Evolutionary conservation across 805 yeast species (phyloP).

Genomic region (Millerago galiae): DNA sequence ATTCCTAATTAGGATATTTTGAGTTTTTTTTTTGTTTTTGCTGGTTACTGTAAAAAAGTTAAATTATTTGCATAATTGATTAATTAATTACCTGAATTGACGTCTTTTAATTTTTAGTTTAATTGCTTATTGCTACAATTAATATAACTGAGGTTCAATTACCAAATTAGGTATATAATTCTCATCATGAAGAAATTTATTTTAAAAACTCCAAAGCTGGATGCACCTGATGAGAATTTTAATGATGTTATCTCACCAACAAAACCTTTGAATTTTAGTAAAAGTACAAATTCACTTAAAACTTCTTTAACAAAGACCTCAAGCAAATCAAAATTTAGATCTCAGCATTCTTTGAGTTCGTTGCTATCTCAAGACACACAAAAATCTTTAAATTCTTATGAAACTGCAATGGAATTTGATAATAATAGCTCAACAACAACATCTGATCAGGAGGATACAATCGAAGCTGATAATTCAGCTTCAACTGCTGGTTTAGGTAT

Average conservation of each 20-base stretch:
- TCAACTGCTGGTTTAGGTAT: constrained; percentile 14
- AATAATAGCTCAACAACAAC: not conserved
- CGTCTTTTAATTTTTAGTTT: not conserved
- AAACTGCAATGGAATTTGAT: constrained; percentile 18
- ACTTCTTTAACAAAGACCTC: not conserved
- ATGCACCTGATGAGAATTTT: constrained; percentile 1
- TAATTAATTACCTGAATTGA: too few relatives aligned
- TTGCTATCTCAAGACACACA: constrained; percentile 10
- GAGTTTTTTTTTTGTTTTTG: too few relatives aligned
- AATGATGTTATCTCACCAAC: constrained; percentile 20
- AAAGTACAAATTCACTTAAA: not conserved
- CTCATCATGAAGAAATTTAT: constrained; percentile 1
- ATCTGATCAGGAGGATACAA: not conserved
- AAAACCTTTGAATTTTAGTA: constrained; percentile 18
- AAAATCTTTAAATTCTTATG: constrained; percentile 13
- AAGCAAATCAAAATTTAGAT: not conserved
- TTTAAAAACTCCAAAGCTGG: constrained; percentile 8
- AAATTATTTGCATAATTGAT: too few relatives aligned
- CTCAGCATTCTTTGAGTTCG: constrained; percentile 12
- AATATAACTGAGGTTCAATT: not conserved
- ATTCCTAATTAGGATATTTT: too few relatives aligned
- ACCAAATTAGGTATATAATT: not conserved
- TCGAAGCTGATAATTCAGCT: not conserved
- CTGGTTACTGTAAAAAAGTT: too few relatives aligned
- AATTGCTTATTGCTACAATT: too few relatives aligned